Percentiles rank a stretch among this genome's conserved stretches.
Conservation (phyloP, 78 protist genomes). For the Fonticula alba region DNA sequence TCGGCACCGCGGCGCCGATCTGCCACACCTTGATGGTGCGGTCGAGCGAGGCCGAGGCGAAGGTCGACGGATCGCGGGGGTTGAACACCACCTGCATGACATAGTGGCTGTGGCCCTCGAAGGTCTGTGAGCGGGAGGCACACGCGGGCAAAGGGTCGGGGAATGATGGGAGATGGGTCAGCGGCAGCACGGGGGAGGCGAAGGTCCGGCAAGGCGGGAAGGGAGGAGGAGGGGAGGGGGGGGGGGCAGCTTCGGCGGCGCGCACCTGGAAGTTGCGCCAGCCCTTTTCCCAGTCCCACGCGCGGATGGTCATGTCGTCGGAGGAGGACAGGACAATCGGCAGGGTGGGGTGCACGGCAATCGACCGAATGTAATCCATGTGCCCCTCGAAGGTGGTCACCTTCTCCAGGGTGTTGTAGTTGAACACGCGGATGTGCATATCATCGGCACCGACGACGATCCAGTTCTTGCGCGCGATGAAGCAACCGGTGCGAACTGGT, state of each 20-base stretch:
- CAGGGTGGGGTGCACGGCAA: conserved; percentile 88
- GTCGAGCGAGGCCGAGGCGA: conserved; percentile 95
- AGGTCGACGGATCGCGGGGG: conserved; percentile 91
- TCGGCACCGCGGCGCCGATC: conserved; percentile 46
- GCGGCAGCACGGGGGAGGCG: not conserved
- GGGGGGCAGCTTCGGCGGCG: not conserved
- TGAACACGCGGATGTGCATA: conserved; percentile 66
- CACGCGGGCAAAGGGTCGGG: not conserved
- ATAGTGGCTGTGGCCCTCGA: conserved; percentile 92
- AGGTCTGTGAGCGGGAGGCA: conserved; percentile 10
- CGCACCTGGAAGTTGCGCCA: conserved; percentile 48
- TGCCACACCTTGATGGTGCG: conserved; percentile 85
- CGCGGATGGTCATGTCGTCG: conserved; percentile 87
- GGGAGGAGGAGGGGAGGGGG: not conserved
- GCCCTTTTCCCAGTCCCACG: conserved; percentile 93
- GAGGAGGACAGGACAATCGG: conserved; percentile 75
- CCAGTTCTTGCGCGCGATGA: conserved; percentile 89
- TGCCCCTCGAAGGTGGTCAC: conserved; percentile 78
- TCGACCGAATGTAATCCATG: conserved; percentile 80
- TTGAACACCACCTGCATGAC: conserved; percentile 89
- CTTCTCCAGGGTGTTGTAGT: conserved; percentile 75
- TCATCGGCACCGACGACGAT: conserved; percentile 84
- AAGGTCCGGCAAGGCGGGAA: too few relatives aligned
- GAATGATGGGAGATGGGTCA: not conserved
- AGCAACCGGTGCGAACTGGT: conserved; percentile 72